Evolutionary conservation across 2,329 filamentous ascomycete genomes (phyloP).

Genomic region (Epichloe scottii): DNA sequence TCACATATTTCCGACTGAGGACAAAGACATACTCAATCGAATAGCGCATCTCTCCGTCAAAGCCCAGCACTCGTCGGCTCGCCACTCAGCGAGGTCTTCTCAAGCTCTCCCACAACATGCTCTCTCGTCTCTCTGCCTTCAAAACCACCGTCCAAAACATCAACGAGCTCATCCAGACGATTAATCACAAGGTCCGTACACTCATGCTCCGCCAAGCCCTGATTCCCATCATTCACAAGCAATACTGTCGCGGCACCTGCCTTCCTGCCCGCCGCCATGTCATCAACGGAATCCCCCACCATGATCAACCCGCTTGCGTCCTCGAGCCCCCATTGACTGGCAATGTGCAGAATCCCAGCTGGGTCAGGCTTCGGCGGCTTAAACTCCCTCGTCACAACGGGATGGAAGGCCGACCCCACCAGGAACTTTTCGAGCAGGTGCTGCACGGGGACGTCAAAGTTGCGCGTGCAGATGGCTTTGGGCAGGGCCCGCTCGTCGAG

Average conservation of each 20-base stretch:
- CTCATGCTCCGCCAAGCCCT: conserved; percentile 53
- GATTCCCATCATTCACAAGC: conserved; percentile 72
- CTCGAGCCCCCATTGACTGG: conserved; percentile 55
- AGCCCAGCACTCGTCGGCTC: conserved; percentile 4
- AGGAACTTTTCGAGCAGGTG: conserved; percentile 69
- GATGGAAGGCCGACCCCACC: conserved; percentile 52
- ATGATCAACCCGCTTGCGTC: conserved; percentile 42
- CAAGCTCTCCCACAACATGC: not conserved
- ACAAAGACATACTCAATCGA: not conserved
- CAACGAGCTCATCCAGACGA: conserved; percentile 63
- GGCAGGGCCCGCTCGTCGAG: conserved; percentile 53
- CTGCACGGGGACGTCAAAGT: conserved; percentile 71
- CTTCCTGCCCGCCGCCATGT: conserved; percentile 74
- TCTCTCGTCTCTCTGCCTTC: conserved; percentile 30
- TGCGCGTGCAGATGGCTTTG: conserved; percentile 86
- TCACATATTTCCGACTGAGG: no score
- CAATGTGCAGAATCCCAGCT: conserved; percentile 78
- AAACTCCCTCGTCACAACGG: conserved; percentile 77
- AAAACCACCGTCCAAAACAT: conserved; percentile 64
- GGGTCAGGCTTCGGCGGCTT: conserved; percentile 76
- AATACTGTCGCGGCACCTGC: conserved; percentile 88
- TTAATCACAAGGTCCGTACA: conserved; percentile 66
- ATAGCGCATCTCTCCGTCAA: not conserved
- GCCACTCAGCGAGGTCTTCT: not conserved
- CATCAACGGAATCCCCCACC: conserved; percentile 76